A percentile compares a stretch with the other conserved stretches of the same genome.
These are phyloP conservation scores for Paspalum vaginatum DNA, from an alignment of 176 grass and related monocot species.

Conservation along the genomic window DNA sequence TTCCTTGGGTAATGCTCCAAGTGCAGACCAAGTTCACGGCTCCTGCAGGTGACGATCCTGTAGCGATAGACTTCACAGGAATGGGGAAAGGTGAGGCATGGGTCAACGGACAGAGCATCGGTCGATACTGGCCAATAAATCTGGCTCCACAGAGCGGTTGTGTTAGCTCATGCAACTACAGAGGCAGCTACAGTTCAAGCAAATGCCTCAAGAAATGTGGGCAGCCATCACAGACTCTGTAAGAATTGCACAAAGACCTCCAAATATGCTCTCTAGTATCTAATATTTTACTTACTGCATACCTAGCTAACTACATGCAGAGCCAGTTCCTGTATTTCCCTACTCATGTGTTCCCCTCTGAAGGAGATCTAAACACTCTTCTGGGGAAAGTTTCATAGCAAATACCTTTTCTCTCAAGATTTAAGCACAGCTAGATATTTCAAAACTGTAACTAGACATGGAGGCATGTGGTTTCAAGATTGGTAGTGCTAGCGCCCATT, in stretches of 20 bases:
- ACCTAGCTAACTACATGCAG: not conserved
- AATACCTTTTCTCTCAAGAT: slow-evolving; percentile 13
- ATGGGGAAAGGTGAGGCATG: slow-evolving; percentile 97
- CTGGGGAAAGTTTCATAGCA: not conserved
- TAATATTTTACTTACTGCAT: not conserved
- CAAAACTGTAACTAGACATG: not conserved
- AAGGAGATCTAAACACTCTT: too few species aligned
- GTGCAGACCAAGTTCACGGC: slow-evolving; percentile 72
- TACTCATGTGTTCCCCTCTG: too few species aligned
- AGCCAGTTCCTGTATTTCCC: slow-evolving; percentile 9
- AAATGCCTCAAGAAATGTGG: slow-evolving; percentile 97
- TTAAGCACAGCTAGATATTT: not conserved
- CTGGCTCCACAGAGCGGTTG: slow-evolving; percentile 69
- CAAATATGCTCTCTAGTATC: not conserved
- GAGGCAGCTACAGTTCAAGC: slow-evolving; percentile 58
- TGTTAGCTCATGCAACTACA: slow-evolving; percentile 71
- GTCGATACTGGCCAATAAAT: slow-evolving; percentile 93
- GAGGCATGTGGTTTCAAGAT: not conserved
- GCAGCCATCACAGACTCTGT: slow-evolving; percentile 88
- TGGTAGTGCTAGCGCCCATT: not conserved
- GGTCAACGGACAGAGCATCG: slow-evolving; percentile 96
- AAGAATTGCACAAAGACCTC: slow-evolving; percentile 35
- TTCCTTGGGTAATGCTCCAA: slow-evolving; percentile 28
- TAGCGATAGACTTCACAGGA: slow-evolving; percentile 90
- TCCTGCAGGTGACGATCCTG: slow-evolving; percentile 76